These are phyloP conservation scores for Capsicum rhomboideum DNA, from an alignment of 257 asterid species.

Conservation along the genomic window DNA sequence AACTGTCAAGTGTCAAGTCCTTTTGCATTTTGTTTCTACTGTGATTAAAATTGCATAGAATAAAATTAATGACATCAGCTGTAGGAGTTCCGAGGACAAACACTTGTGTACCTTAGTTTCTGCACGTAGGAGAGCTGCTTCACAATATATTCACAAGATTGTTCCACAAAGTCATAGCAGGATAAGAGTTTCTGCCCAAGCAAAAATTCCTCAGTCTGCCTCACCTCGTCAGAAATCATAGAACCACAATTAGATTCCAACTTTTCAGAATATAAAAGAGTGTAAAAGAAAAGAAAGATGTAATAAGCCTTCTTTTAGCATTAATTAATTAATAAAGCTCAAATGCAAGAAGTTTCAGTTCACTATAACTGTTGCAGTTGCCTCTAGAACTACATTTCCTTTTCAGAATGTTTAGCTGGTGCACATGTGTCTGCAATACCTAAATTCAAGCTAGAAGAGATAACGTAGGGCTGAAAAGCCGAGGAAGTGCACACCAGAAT, in stretches of 20 bases:
- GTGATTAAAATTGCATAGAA: neutral
- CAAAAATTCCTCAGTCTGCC: conserved; percentile 87
- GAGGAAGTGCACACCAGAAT: neutral
- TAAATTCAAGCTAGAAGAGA: neutral
- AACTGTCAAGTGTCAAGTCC: neutral
- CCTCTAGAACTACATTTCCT: neutral
- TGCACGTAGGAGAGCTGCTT: conserved; percentile 80
- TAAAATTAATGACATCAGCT: neutral
- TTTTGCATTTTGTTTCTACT: neutral
- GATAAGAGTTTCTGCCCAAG: conserved; percentile 65
- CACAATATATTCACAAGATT: conserved; percentile 49
- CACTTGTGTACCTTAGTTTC: conserved; percentile 61
- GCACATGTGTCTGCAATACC: neutral
- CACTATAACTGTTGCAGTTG: neutral
- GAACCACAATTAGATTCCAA: neutral
- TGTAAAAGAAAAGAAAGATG: conserved; percentile 1
- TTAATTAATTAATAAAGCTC: neutral
- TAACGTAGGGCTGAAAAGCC: neutral
- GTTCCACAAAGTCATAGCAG: conserved; percentile 69
- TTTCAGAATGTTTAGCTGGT: neutral
- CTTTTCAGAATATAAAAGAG: neutral
- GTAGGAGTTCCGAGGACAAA: neutral
- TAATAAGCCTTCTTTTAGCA: neutral
- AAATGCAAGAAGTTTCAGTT: neutral
- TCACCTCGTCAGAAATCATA: conserved; percentile 15